Evolutionary conservation across 1,284 basidiomycete species (phyloP), one percentile per base, ranked within the genome.

Genomic region (Mycena citricolor): DNA sequence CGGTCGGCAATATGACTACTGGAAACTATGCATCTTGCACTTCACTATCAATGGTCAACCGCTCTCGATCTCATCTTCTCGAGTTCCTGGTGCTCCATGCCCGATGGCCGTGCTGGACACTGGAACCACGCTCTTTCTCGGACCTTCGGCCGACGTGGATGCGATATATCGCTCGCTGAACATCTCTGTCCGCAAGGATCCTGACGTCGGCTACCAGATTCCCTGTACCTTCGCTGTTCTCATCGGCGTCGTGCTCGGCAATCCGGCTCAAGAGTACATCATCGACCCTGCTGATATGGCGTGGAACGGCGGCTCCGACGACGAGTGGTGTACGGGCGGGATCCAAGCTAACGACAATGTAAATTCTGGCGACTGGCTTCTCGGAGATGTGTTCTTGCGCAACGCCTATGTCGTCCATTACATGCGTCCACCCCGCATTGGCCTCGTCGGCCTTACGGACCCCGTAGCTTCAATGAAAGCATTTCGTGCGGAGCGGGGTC

Each of bases 351-450:
- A 76, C 44, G 74, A 81, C 53, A 60, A 60, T 72, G 73, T 82
- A 28, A 71, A 70, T 51, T 74, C 75, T n/a, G 77, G 75, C 4
- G 80, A 82, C 58, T 82, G 80, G 80, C 65, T 82, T 13, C 65
- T 81, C 16, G 79, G 79, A 12, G 77, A 77, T 47, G 66, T 70
- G 14, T 82, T 79, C 52, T 64, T 82, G 43, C 69, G 79, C 54
- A 81, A 79, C 57, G 72, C 75, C 29, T 80, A 80, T 44, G 71
- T 69, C 32, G 67, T 70, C 24, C 75, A 80, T 50, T 55, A 65
- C n/a, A 61, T 59, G 4, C 59, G 64, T 29, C 65, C 70, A 16
- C 76, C 77, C 1, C 51, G 57, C 26, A 66, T 82, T 29, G 77
- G 77, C 21, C 63, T 83, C 10, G 55, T 73, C 47, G 67, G 65